phyloP scores from a whole-genome alignment of 345 rosid species.

The Citropsis articulata region DNA sequence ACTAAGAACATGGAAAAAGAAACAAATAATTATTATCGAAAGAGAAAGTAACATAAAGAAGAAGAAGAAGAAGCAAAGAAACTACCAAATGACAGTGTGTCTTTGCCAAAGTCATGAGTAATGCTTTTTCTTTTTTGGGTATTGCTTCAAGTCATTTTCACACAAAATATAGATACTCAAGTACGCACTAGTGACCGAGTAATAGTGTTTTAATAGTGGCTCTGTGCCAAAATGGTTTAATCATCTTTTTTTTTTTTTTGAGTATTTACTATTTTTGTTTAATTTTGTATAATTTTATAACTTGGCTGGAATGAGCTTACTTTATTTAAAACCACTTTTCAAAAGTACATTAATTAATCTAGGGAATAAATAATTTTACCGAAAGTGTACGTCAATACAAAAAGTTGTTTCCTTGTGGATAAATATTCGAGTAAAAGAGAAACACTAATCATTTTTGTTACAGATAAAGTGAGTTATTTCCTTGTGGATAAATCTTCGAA shows the following conservation, averaged over 20 bases:
- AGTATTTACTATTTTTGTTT: no score
- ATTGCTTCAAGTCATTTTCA: slow-evolving; percentile 1
- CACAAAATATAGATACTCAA: background rate
- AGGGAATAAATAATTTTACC: background rate
- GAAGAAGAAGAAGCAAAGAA: background rate
- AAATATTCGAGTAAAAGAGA: background rate
- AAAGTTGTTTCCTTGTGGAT: background rate
- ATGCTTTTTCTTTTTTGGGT: background rate
- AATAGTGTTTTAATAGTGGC: background rate
- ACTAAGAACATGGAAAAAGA: background rate
- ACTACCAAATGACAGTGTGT: background rate
- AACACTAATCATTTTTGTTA: background rate
- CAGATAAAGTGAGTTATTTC: background rate
- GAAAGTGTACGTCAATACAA: background rate
- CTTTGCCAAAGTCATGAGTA: background rate
- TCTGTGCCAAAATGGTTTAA: background rate
- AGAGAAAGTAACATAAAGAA: background rate
- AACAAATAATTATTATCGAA: background rate
- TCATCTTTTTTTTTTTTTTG: background rate
- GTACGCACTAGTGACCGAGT: no score
- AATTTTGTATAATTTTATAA: no score
- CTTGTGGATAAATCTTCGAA: background rate
- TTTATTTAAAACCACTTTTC: background rate
- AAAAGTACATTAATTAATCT: background rate
- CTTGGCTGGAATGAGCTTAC: no score